Conservation (phyloP, 441 rosid species). For the Brassica balearica region DNA sequence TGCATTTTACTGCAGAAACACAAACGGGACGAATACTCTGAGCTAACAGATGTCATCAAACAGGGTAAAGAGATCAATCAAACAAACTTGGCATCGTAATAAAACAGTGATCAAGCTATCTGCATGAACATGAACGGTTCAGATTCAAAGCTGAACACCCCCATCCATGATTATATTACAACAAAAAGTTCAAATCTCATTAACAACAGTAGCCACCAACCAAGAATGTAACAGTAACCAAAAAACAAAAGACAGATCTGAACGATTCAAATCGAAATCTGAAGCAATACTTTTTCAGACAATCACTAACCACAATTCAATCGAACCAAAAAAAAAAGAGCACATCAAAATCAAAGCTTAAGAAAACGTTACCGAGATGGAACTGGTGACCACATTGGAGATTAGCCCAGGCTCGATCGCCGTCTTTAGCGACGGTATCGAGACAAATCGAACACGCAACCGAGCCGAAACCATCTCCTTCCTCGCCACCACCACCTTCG, state of each 20-base stretch:
- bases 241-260: conserved; percentile 3
- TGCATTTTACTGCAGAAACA: conserved; percentile 16
- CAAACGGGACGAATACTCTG: background rate
- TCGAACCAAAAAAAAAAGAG: background rate
- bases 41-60: conserved; percentile 10
- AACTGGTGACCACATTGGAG: background rate
- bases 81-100: background rate
- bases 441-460: conserved; percentile 10
- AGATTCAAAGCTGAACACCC: too few relatives aligned
- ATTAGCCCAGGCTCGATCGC: conserved; percentile 5
- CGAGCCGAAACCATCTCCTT: conserved; percentile 4
- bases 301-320: background rate
- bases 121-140: conserved; percentile 16
- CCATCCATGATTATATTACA: too few relatives aligned
- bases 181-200: background rate
- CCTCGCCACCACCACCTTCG: background rate
- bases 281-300: too few relatives aligned
- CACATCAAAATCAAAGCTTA: background rate
- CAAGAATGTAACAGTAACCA: conserved; percentile 20
- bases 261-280: conserved; percentile 1
- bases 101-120: too few relatives aligned
- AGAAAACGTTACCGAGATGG: background rate
- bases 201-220: conserved; percentile 12
- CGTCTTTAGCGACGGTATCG: background rate
- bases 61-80: background rate